Conservation (phyloP, 1,284 basidiomycete species). For the Cutaneotrichosporon daszewskae region DNA sequence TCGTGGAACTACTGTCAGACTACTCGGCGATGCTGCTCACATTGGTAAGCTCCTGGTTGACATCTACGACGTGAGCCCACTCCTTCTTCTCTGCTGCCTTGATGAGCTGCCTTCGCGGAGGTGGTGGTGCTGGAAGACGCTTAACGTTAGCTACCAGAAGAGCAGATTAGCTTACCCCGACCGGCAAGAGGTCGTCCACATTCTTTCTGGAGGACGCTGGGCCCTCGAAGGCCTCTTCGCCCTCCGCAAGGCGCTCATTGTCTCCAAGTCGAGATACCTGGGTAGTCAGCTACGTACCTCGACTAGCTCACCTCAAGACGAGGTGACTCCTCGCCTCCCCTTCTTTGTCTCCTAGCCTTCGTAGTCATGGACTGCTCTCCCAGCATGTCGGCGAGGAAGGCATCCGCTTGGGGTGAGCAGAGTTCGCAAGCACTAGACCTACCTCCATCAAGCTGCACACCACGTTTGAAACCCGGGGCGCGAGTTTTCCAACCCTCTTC, state of each 20-base stretch:
- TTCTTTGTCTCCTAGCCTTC: conserved; percentile 35
- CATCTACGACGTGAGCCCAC: conserved; percentile 96
- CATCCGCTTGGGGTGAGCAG: conserved; percentile 31
- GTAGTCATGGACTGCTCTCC: conserved; percentile 33
- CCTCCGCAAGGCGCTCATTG: conserved; percentile 20
- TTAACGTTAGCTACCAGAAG: conserved; percentile 15
- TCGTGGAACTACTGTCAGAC: conserved; percentile 40
- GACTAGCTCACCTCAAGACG: conserved; percentile 22
- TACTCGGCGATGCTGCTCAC: conserved; percentile 20
- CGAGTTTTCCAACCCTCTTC: conserved; percentile 46
- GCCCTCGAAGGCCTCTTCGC: conserved; percentile 4
- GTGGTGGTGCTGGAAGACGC: conserved; percentile 45
- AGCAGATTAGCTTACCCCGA: conserved; percentile 56
- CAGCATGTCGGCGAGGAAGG: conserved; percentile 43
- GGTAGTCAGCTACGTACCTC: neutral
- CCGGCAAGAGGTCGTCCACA: conserved; percentile 75
- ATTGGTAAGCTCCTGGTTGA: conserved; percentile 82
- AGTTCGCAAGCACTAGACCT: conserved; percentile 2
- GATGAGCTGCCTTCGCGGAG: conserved; percentile 28
- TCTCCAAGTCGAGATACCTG: conserved; percentile 31
- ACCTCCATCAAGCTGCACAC: conserved; percentile 42
- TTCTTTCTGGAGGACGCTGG: conserved; percentile 47
- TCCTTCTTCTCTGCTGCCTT: conserved; percentile 67
- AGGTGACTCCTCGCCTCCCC: conserved; percentile 31
- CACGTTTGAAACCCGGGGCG: conserved; percentile 38